Base-by-base conservation (phyloP, 495 filamentous ascomycete species). In the Apiosordaria backusii region DNA sequence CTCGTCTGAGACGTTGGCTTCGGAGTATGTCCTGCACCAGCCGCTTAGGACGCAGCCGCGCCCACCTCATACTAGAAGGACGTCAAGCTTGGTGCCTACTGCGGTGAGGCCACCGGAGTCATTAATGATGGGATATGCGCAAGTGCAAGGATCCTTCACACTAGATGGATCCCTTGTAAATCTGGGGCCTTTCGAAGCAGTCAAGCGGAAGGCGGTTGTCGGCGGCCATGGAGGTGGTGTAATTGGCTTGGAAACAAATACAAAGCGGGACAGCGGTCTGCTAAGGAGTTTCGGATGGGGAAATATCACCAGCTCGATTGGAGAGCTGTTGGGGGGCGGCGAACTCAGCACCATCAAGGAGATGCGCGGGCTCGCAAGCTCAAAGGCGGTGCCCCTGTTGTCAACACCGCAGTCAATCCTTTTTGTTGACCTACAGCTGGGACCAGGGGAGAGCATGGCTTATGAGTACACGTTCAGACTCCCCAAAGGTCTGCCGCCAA, bases 121-220 rank as follows among this genome's bases (percentile, higher is more conserved):
- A 18, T 77, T 99, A 61, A 93, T 99, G 87, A 98, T 99, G 95
- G 95, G 93, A 10, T 99, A 96, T 79, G 96, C 90, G 4, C 94
- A 99, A 74, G 85, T 97, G n/a, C 88, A 89, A 71, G 95, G 96
- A 19, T 90, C 91, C 0, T 99, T 98, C 68, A 92, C 88, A 0
- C 78, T 98, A 6, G 95, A 99, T 75, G 92, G 93, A 0, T 96
- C 96, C 5, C 80, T 99, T 40, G 85, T 98, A 62, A 92, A 97
- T 68, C 88, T 95, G 50, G 88, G 87, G 2, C 91, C 88, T 3
- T 99, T 99, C 69, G 96, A 99, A 73, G 92, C 96, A 64, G 92
- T 97, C 26, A 99, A 98, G 75, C 82, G 94, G 53, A 97, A 96
- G 75, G 96, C 91, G 29, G 91, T 96, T 18, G 84, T 97, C 24